Base-by-base conservation (phyloP, 164 flowering plant species). In the Magnolia sinica region DNA sequence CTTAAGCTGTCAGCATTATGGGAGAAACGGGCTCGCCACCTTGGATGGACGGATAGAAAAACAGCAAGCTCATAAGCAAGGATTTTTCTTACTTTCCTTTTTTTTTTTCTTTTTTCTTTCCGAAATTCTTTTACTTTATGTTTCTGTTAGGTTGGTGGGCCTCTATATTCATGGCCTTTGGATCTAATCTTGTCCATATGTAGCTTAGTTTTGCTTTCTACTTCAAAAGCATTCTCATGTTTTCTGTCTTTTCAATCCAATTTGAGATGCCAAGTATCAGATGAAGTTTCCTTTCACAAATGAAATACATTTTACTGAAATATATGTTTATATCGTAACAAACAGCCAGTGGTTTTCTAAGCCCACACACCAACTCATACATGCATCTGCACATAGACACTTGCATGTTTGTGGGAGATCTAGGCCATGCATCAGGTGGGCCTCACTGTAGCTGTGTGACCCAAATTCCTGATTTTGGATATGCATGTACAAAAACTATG, bases 11-110 rank as follows among this genome's bases (percentile, higher is more conserved):
- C 92, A 8, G 82, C 73, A 22, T 0, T 87, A 68, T 92, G 95
- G 97, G 89, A 90, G 82, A 73, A 59, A 20, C 81, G 94, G 23
- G 95, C 97, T 18, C 85, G 84, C 0, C 81, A 86, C 24, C 74
- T 45, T n/a, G 94, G 93, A 1, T 89, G 92, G 92, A 81, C 64
- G 67, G 81, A 81, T 52, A 7, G 23, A 64, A 74, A 74, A 77
- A 74, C 69, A 58, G 50, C 74, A 11, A 24, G 22, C 27, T 68
- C 70, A 22, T 79, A 29, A 80, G 45, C 27, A 24, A 65, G 18
- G 19, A 71, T 31, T 31, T 14, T 16, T 50, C 16, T 16, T 69
- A 37, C 27, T 49, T 49, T 69, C 49, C 59, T 37, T 37, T 37
- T 37, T 37, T 37, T 4, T 37, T 37, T 27, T 1, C 29, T 27